Conservation (phyloP, 2,329 filamentous ascomycete genomes). For the Diaporthe caulivora region DNA sequence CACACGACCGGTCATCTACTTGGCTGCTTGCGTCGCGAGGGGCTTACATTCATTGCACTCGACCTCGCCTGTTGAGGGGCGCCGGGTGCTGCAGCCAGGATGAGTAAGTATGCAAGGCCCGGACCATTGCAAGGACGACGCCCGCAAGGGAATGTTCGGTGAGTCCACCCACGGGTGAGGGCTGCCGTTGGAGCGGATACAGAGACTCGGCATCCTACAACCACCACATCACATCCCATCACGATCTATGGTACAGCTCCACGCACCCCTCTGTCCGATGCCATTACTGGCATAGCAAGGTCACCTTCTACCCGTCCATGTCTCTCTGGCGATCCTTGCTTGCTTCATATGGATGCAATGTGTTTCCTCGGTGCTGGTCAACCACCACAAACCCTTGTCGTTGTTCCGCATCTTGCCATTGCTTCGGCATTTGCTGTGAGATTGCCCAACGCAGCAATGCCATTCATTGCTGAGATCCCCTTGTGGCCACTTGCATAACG, state of each 20-base stretch:
- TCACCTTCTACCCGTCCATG: neutral
- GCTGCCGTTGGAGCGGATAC: slow-evolving; percentile 5
- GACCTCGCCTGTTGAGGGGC: neutral
- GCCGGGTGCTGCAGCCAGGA: slow-evolving; percentile 3
- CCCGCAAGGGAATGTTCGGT: slow-evolving; percentile 5
- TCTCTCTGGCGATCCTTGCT: neutral
- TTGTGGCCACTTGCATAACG: neutral
- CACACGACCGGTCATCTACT: slow-evolving; percentile 2
- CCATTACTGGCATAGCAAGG: neutral
- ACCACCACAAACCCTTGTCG: neutral
- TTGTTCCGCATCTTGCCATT: neutral
- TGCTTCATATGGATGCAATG: neutral
- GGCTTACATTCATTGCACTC: slow-evolving; percentile 31
- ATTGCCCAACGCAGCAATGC: neutral
- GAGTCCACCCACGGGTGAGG: neutral
- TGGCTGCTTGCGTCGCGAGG: slow-evolving; percentile 12
- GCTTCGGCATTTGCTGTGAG: slow-evolving; percentile 10
- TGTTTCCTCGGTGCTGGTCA: neutral
- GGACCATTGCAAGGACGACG: neutral
- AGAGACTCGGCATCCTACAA: neutral
- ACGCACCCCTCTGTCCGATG: neutral
- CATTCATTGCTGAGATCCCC: neutral
- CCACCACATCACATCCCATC: neutral
- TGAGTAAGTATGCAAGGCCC: neutral
- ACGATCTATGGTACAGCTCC: slow-evolving; percentile 8